phyloP scores from a whole-genome alignment of 2,329 filamentous ascomycete species.

The Diplodia sapinea region DNA sequence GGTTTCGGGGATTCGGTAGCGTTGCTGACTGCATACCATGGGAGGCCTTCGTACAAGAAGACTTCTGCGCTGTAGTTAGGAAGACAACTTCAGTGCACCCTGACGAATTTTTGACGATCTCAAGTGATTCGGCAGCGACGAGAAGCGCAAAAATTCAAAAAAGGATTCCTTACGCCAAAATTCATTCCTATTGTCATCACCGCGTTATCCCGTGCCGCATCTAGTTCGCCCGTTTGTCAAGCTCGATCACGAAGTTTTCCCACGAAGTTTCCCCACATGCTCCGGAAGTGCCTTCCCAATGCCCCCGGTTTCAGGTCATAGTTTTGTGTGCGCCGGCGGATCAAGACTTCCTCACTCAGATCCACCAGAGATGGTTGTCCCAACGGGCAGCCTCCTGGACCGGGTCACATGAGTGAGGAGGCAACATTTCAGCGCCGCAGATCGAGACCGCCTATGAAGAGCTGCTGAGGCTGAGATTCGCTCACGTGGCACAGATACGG shows the following conservation, averaged over 20 bases:
- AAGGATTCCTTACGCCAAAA: conserved; percentile 20
- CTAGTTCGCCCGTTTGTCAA: neutral
- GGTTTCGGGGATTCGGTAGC: conserved; percentile 27
- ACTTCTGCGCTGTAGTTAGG: conserved; percentile 30
- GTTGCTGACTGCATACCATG: conserved; percentile 23
- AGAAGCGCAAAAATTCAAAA: conserved; percentile 22
- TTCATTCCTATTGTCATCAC: conserved; percentile 1
- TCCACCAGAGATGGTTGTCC: conserved; percentile 33
- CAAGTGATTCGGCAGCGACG: conserved; percentile 30
- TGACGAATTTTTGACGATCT: conserved; percentile 31
- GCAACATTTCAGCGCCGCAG: conserved; percentile 41
- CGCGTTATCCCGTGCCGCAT: conserved; percentile 10
- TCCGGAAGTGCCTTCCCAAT: neutral
- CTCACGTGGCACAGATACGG: conserved; percentile 72
- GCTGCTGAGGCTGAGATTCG: conserved; percentile 64
- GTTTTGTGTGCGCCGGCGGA: conserved; percentile 41
- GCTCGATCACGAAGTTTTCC: neutral
- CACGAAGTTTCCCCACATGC: neutral
- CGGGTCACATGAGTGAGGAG: conserved; percentile 50
- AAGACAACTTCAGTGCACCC: conserved; percentile 10
- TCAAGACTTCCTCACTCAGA: conserved; percentile 52
- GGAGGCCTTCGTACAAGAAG: conserved; percentile 10
- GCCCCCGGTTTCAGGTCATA: neutral
- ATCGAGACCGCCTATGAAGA: conserved; percentile 60
- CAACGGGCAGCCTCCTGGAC: neutral